Percentiles rank a stretch among this genome's conserved stretches.
phyloP scores from a whole-genome alignment of 176 grass and related monocot species.

The Oryza glaberrima region DNA sequence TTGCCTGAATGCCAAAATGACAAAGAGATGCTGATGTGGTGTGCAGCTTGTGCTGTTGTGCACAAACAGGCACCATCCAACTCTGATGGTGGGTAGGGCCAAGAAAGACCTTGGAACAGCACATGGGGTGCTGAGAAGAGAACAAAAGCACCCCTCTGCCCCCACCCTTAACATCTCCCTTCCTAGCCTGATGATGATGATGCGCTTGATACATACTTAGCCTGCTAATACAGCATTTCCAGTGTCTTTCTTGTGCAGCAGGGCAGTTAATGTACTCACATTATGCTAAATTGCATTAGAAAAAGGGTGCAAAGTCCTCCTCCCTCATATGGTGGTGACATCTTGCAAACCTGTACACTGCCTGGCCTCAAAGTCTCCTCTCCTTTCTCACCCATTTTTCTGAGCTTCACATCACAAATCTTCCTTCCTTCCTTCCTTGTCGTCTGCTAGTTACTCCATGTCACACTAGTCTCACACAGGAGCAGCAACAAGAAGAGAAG shows the following conservation, averaged over 20 bases:
- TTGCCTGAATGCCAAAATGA: slow-evolving; percentile 36
- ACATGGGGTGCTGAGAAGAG: slow-evolving; percentile 62
- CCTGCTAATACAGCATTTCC: slow-evolving; percentile 12
- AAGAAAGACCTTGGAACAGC: slow-evolving; percentile 6
- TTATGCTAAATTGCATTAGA: slow-evolving; percentile 30
- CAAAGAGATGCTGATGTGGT: slow-evolving; percentile 31
- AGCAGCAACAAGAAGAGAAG: background rate
- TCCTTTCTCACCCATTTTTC: background rate
- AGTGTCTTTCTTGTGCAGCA: background rate
- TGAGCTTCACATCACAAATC: background rate
- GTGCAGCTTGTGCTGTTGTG: background rate
- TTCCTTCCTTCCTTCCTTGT: background rate
- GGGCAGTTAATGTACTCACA: slow-evolving; percentile 27
- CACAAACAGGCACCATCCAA: background rate
- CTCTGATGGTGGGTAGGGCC: slow-evolving; percentile 15
- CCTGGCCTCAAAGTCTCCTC: slow-evolving; percentile 2
- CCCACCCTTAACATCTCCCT: background rate
- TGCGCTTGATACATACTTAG: background rate
- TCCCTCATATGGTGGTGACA: background rate
- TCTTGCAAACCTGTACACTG: background rate
- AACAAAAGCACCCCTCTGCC: slow-evolving; percentile 1
- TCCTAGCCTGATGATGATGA: too few species aligned
- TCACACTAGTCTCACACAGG: background rate
- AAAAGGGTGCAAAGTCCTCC: background rate
- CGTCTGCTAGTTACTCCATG: background rate